Base-by-base conservation (phyloP, 805 yeast species). In the Lipomyces lipofer region DNA sequence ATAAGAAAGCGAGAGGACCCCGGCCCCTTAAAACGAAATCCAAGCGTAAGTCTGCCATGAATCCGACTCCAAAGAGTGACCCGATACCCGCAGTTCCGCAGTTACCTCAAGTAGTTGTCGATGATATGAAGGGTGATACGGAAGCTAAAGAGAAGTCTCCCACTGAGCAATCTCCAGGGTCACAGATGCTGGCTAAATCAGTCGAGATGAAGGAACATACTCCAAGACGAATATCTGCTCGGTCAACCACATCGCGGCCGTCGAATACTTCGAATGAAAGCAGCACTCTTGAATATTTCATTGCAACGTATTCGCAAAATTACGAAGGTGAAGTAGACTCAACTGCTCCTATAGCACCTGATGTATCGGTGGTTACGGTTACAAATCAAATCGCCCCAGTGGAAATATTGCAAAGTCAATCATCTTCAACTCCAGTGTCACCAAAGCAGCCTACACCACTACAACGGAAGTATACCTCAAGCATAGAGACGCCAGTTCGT, bases 1-100 rank as follows among this genome's bases (percentile, higher is more conserved):
- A 24, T 7, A 59, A 52, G 35, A 36, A 60, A 15, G 39, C 54
- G 4, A 42, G 59, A 2, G 59, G 59, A n/a, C 59, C 58, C 10
- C 43, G 54, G 36, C 62, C 62, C 15, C n/a, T 56, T 44, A 43
- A 35, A 39, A 43, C 58, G 48, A 25, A 50, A 43, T 68, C 8
- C 71, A 75, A 7, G 63, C 69, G n/a, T n/a, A n/a, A n/a, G n/a
- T n/a, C n/a, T n/a, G n/a, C n/a, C n/a, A n/a, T n/a, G 4, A 17
- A n/a, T 13, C 13, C 30, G 27, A 42, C 32, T 40, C 47, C 47
- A 22, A 38, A n/a, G 12, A 25, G 24, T 24, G 10, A 13, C 17
- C 19, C 32, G 22, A 22, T n/a, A 42, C 56, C 56, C 1, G 52
- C 52, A 3, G 45, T 52, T 7, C 56, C 56, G 2, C 49, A 24